Base-by-base conservation (phyloP, 495 filamentous ascomycete genomes). In the Podospora conica region DNA sequence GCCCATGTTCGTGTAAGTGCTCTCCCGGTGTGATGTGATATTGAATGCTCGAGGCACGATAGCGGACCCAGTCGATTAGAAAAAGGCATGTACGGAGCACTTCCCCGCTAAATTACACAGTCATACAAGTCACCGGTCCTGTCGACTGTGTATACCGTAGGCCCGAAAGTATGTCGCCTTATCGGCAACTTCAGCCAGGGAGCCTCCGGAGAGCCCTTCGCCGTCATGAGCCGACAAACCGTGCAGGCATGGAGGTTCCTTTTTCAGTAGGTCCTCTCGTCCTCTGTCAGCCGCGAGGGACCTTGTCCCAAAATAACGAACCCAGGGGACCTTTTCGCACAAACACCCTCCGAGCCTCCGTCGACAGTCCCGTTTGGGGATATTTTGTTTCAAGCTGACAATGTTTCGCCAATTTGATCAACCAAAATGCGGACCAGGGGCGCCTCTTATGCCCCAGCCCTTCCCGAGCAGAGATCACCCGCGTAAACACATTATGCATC, bases 371-470 rank as follows among this genome's bases (percentile, higher is more conserved):
- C 22, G 6, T 63, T 57, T 27, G 20, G 59, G 55, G 29, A 28
- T 25, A 54, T 40, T 64, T 64, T 67, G 60, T 67, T 67, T 55
- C 60, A 64, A 58, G 21, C 31, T 66, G 48, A 66, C 58, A 18
- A 62, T 58, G 40, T 54, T 55, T 63, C 59, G 28, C 20, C 48
- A 55, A 56, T 10, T 53, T 48, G n/a, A 27, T 48, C 29, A 61
- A 12, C 18, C 27, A 61, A 3, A 60, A 23, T 29, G 15, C 27
- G 24, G 59, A 11, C 29, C 28, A 20, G 21, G 29, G 60, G n/a
- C n/a, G n/a, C n/a, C n/a, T 40, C 28, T 28, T 28, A 58, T 58
- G 23, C 56, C 23, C 56, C n/a, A 20, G 53, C 53, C 18, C 10
- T 28, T 58, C 24, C 55, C 56, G 28, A 58, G 25, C 56, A 18